phyloP scores from a whole-genome alignment of 495 filamentous ascomycete genomes.

The Evernia prunastri region DNA sequence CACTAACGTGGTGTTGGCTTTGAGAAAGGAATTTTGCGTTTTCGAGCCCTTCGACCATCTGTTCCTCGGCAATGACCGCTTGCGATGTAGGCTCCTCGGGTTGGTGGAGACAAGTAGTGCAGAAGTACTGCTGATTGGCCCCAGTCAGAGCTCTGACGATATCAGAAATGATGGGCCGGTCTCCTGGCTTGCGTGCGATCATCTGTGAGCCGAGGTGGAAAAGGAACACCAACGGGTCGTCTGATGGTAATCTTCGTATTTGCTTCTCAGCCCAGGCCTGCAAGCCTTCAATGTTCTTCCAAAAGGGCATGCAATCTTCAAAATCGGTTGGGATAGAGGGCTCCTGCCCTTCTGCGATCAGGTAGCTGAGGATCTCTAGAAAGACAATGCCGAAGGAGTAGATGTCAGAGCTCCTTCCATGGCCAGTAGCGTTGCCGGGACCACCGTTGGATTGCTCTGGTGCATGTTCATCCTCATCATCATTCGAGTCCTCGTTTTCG shows the following conservation, averaged over 20 bases:
- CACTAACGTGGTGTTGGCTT: neutral
- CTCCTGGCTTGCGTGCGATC: neutral
- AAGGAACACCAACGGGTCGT: slow-evolving; percentile 3
- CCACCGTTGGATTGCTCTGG: neutral
- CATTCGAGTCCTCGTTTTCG: neutral
- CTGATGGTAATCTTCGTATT: neutral
- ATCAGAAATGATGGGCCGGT: slow-evolving; percentile 1
- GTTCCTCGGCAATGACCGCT: slow-evolving; percentile 8
- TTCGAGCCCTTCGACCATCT: neutral
- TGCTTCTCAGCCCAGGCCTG: slow-evolving; percentile 3
- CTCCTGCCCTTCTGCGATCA: neutral
- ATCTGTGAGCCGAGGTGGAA: slow-evolving; percentile 5
- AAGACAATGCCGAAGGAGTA: neutral
- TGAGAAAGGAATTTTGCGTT: neutral
- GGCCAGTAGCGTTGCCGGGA: neutral
- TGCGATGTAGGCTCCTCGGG: slow-evolving; percentile 6
- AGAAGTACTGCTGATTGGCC: neutral
- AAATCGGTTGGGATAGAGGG: neutral
- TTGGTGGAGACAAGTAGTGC: slow-evolving; percentile 3
- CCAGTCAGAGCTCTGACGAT: slow-evolving; percentile 1
- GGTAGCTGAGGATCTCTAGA: neutral
- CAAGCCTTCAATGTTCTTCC: slow-evolving; percentile 7
- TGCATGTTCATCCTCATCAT: neutral
- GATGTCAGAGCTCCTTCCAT: neutral
- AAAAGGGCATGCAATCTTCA: slow-evolving; percentile 4